These are phyloP conservation scores for Phytophthora ramorum DNA, from an alignment of 352 stramenopile species.

Conservation along the genomic window DNA sequence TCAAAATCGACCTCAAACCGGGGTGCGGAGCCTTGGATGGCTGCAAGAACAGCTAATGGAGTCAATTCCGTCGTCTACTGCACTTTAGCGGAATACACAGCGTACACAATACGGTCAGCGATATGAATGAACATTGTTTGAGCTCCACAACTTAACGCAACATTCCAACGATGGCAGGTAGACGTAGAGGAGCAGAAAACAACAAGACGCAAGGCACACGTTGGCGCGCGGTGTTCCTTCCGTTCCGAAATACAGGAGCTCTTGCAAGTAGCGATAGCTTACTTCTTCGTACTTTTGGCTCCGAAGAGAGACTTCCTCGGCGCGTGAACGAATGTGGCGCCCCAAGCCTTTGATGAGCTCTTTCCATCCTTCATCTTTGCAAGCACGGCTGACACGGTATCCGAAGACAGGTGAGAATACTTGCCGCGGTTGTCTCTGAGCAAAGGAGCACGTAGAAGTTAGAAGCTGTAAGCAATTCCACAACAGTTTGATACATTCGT, in stretches of 20 bases:
- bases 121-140: too few species aligned
- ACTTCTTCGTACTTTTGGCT: conserved; percentile 64
- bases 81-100: conserved; percentile 2
- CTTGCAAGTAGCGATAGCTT: conserved; percentile 13
- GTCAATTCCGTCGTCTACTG: conserved; percentile 2
- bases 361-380: conserved; percentile 83
- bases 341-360: conserved; percentile 57
- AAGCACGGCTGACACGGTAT: conserved; percentile 67
- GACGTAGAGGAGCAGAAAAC: too few species aligned
- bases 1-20: conserved; percentile 5
- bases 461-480: conserved; percentile 4
- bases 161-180: too few species aligned
- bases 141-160: too few species aligned
- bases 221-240: neutral
- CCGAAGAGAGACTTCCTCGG: conserved; percentile 66
- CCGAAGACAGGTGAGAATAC: conserved; percentile 70
- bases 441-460: neutral
- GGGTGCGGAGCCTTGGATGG: neutral
- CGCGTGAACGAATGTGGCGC: conserved; percentile 40
- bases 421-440: conserved; percentile 59
- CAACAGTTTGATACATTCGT: neutral
- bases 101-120: neutral
- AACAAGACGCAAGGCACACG: too few species aligned
- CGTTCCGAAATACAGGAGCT: neutral
- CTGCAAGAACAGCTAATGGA: conserved; percentile 22